Conservation (phyloP, 2,329 filamentous ascomycete genomes). For the Fusarium chlamydosporum region DNA sequence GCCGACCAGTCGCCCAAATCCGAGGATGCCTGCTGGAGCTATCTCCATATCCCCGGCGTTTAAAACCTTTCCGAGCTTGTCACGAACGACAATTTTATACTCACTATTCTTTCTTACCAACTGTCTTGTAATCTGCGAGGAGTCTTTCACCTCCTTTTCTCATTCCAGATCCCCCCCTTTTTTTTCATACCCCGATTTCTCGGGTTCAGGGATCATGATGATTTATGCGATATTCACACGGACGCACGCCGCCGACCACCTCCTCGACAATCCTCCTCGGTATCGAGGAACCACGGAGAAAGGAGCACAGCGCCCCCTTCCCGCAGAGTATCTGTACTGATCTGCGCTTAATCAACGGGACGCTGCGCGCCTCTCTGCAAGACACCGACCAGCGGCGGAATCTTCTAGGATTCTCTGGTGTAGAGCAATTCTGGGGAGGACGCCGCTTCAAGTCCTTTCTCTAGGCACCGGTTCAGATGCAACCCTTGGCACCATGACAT, state of each 20-base stretch:
- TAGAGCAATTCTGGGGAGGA: constrained; percentile 10
- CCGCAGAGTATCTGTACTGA: neutral
- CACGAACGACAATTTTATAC: neutral
- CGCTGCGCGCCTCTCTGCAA: constrained; percentile 11
- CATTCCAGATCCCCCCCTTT: constrained; percentile 16
- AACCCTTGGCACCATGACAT: neutral
- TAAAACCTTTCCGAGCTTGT: constrained; percentile 34
- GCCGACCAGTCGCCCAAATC: constrained; percentile 33
- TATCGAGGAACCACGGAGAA: constrained; percentile 9
- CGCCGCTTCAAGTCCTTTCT: constrained; percentile 24
- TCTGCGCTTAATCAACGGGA: neutral
- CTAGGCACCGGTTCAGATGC: constrained; percentile 20
- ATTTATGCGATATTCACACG: constrained; percentile 25
- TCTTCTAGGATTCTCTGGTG: constrained; percentile 9
- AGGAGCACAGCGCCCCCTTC: neutral
- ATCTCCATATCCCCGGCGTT: constrained; percentile 56
- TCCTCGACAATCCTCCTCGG: neutral
- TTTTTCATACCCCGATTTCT: constrained; percentile 32
- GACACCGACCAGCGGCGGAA: constrained; percentile 8
- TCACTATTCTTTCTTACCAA: constrained; percentile 8
- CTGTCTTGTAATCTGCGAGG: constrained; percentile 32
- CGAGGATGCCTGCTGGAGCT: constrained; percentile 55
- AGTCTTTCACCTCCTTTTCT: constrained; percentile 23
- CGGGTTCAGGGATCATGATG: constrained; percentile 29
- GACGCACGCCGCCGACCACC: constrained; percentile 2